phyloP scores from a whole-genome alignment of 2,329 filamentous ascomycete species.

The Colletotrichum incanum region DNA sequence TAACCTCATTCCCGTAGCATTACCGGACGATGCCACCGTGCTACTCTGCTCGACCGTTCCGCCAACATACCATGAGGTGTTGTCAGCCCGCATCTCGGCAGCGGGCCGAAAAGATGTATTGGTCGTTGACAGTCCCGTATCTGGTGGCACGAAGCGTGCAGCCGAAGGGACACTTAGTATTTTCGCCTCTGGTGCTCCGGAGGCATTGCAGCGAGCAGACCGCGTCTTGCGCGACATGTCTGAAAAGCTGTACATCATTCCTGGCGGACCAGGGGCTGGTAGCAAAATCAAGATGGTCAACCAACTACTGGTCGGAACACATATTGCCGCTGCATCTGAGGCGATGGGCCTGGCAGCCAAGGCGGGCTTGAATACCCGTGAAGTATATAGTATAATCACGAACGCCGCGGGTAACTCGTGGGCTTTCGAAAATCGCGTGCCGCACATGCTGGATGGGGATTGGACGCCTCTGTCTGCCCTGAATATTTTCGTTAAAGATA shows the following conservation, averaged over 20 bases:
- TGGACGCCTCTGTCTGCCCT: slow-evolving; percentile 57
- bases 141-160: slow-evolving; percentile 78
- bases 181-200: slow-evolving; percentile 70
- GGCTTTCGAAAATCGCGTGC: slow-evolving; percentile 72
- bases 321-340: slow-evolving; percentile 66
- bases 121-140: slow-evolving; percentile 81
- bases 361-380: slow-evolving; percentile 60
- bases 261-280: slow-evolving; percentile 64
- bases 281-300: slow-evolving; percentile 70
- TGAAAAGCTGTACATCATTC: slow-evolving; percentile 68
- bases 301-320: slow-evolving; percentile 67
- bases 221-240: slow-evolving; percentile 71
- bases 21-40: slow-evolving; percentile 38
- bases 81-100: slow-evolving; percentile 34
- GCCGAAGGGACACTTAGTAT: slow-evolving; percentile 80
- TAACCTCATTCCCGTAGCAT: slow-evolving; percentile 31
- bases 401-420: slow-evolving; percentile 58
- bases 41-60: slow-evolving; percentile 56
- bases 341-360: slow-evolving; percentile 67
- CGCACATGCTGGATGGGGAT: slow-evolving; percentile 67
- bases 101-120: slow-evolving; percentile 48
- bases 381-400: slow-evolving; percentile 50
- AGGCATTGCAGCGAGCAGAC: slow-evolving; percentile 66
- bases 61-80: slow-evolving; percentile 47
- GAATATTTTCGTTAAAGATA: slow-evolving; percentile 54